phyloP scores from a whole-genome alignment of 345 rosid species.

The Camelina hispida region DNA sequence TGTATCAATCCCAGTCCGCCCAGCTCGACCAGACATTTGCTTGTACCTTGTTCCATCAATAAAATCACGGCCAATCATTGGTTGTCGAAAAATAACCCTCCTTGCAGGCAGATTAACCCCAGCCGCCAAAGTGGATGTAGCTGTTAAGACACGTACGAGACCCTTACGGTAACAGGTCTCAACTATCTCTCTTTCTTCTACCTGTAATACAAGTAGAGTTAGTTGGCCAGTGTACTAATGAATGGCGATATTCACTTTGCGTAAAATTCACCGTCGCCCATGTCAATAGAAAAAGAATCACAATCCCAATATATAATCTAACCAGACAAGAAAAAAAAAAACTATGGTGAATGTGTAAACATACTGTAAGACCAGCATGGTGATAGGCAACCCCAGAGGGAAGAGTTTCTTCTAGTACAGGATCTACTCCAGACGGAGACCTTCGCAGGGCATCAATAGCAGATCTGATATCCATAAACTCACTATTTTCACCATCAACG shows the following conservation, averaged over 20 bases:
- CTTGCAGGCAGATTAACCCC: conserved; percentile 98
- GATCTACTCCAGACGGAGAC: conserved; percentile 91
- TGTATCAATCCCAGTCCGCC: conserved; percentile 97
- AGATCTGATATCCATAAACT: conserved; percentile 67
- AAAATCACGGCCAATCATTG: conserved; percentile 94
- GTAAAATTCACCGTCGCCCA: conserved; percentile 29
- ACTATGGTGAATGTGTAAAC: conserved; percentile 41
- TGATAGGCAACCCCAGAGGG: conserved; percentile 97
- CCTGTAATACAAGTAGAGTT: conserved; percentile 53
- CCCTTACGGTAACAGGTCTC: conserved; percentile 94
- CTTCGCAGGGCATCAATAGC: conserved; percentile 80
- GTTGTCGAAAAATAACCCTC: conserved; percentile 98
- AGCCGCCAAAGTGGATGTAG: conserved; percentile 98
- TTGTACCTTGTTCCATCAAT: conserved; percentile 96
- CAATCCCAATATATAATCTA: conserved; percentile 15
- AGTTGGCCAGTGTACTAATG: conserved; percentile 8
- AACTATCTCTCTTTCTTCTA: conserved; percentile 95
- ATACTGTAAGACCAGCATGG: conserved; percentile 99
- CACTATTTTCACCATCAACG: conserved; percentile 53
- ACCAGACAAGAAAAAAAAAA: conserved; percentile 25
- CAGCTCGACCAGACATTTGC: conserved; percentile 99
- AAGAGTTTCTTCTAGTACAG: conserved; percentile 87
- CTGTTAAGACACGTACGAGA: conserved; percentile 87
- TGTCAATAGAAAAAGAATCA: conserved; percentile 21
- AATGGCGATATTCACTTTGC: conserved; percentile 13